Base-by-base conservation (phyloP, 129 eudicot genomes). In the Artemisia annua region DNA sequence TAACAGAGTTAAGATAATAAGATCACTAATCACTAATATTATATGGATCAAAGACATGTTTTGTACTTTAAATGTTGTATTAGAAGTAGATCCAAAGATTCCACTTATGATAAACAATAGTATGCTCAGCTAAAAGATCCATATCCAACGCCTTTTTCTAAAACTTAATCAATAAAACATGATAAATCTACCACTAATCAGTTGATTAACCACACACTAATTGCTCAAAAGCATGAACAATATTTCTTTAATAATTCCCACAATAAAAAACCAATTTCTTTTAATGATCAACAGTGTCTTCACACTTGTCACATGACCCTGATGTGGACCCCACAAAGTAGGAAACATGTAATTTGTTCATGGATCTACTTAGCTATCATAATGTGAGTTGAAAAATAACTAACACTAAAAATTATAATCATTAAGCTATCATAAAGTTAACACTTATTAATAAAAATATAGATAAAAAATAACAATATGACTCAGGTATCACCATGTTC, bases 231-330 rank as follows among this genome's bases (percentile, higher is more conserved):
- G 66, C 69, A 62, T 50, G n/a, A 57, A 46, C 22, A 68, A 48
- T 39, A 70, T 44, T 77, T 58, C 44, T 63, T 53, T 71, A 67
- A 48, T 17, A 48, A 30, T 57, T 16, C 5, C n/a, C 48, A 19
- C 43, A 39, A 53, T 68, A 77, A 50, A 50, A 35, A 32, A 4
- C 39, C 7, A 30, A 3, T 30, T 35, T 35, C 6, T n/a, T 46
- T 79, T 17, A 73, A 80, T 75, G 76, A 16, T 49, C 63, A 75
- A 62, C 77, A 75, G 84, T 75, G 67, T 63, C 50, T 69, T 75
- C 77, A 75, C 84, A 62, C 75, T 60, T 69, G 77, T 64, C 84
- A 80, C 80, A 74, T 80, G 84, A 67, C 68, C 70, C 49, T 20
- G 59, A 74, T 74, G 63, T 61, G 68, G 76, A 70, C 76, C 84